Base-by-base conservation (phyloP, 2,329 filamentous ascomycete species). In the Xylariaceae sp. region DNA sequence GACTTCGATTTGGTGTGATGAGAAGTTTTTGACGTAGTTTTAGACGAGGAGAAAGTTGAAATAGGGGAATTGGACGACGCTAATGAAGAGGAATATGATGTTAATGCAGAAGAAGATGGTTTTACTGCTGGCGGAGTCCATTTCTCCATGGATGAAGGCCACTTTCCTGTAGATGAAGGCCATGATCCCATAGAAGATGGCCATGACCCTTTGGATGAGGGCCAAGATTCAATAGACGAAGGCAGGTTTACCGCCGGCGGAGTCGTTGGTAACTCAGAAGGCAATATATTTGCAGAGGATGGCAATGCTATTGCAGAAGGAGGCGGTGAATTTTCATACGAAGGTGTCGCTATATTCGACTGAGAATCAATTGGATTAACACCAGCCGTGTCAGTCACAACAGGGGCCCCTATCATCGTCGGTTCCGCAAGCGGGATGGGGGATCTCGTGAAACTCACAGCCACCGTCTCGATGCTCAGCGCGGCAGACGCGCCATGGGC, bases 401-500 rank as follows among this genome's bases (percentile, higher is more conserved):
- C 67, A 11, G 51, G 61, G 3, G 73, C 69, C 7, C 75, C 75
- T 17, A 79, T 71, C 1, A 74, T 76, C 0, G 77, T 79, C 10
- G 79, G 76, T 48, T 72, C 70, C 6, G 75, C 68, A 10, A 81
- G 69, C 4, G 72, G 70, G 45, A 69, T 74, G 10, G 75, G 70
- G 8, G 71, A 68, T 6, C 72, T 72, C 1, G 77, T 81, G 57
- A 80, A 71, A 10, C 72, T 67, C 34, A 79, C 70, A 23, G 73
- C 73, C 17, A 80, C 66, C 37, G 71, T 76, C 42, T 72, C 73
- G 17, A 81, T 69, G 3, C 70, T 66, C 52, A 79, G 62, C 0
- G 66, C 56, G 2, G 68, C 62, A n/a, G 73, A 71, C 42, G 75
- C 66, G 11, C 81, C 81, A 3, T 75, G 72, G 4, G 79, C 79